Conservation (phyloP, 140 eudicot species). For the Anethum foeniculum region DNA sequence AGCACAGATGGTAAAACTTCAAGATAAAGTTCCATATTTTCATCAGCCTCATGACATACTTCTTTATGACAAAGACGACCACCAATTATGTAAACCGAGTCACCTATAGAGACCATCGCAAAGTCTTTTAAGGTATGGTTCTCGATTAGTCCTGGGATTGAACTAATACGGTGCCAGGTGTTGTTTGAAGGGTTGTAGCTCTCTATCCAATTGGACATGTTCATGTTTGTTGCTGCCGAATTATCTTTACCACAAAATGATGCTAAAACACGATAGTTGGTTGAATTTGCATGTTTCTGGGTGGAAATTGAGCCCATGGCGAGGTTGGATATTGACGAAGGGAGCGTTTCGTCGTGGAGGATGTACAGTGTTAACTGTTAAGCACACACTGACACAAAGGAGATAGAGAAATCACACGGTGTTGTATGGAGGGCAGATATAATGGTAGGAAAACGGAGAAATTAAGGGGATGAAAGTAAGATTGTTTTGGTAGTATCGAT, state of each 20-base stretch:
- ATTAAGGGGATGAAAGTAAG: constrained; percentile 5
- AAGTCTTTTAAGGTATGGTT: constrained; percentile 38
- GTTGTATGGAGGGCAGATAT: constrained; percentile 22
- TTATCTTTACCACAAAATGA: constrained; percentile 37
- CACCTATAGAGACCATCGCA: constrained; percentile 42
- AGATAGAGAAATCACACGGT: constrained; percentile 20
- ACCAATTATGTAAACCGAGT: constrained; percentile 43
- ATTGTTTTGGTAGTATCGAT: constrained; percentile 10
- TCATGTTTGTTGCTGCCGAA: constrained; percentile 13
- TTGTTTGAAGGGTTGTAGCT: constrained; percentile 35
- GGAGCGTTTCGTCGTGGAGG: background rate
- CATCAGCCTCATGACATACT: background rate
- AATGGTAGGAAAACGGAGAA: constrained; percentile 16
- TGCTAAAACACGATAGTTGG: constrained; percentile 39
- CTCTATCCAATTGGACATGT: constrained; percentile 41
- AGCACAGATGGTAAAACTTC: constrained; percentile 28
- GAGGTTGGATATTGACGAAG: constrained; percentile 20
- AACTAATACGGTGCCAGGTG: constrained; percentile 35
- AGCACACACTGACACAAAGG: constrained; percentile 7
- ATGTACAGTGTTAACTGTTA: background rate
- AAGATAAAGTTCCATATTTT: constrained; percentile 15
- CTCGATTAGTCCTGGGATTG: constrained; percentile 38
- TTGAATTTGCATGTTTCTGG: constrained; percentile 27
- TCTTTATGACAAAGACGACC: constrained; percentile 36
- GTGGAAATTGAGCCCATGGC: constrained; percentile 44